Evolutionary conservation across 352 stramenopile species (phyloP), one percentile per base, ranked within the genome.

Genomic region (Chrysophaeum taylorii): DNA sequence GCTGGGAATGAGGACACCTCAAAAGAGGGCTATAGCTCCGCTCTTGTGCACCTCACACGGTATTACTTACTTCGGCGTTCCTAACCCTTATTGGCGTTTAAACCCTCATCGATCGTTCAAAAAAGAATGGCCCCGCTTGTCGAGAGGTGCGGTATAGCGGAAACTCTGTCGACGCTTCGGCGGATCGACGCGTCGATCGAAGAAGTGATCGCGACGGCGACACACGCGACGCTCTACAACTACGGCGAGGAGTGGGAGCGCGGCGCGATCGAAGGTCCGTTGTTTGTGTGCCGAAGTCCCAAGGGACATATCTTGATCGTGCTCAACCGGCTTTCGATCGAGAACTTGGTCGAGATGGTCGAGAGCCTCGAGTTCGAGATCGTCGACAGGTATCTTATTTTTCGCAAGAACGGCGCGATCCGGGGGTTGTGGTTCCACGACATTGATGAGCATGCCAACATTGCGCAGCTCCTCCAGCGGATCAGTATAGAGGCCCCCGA

Each of bases 151-250:
- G n/a, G n/a, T n/a, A n/a, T n/a, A n/a, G n/a, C n/a, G 52, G 36
- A 62, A 29, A 33, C 68, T 33, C 66, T 43, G 25, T 31, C 2
- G 2, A 15, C 52, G 29, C 33, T 63, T 2, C 36, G 25, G 33
- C 25, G 52, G 7, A 31, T 63, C 15, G 52, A 63, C 33, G 27
- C 52, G 25, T 2, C 2, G 12, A 38, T 63, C 52, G 25, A 15
- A 9, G 52, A 63, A 31, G 27, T 63, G 7, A 2, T 63, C 25
- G 52, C 52, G 25, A 36, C 27, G 25, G 52, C 52, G 27, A 63
- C 52, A 23, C 52, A 63, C 33, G 29, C 52, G 52, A 63, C 52
- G 25, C 33, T 63, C 5, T 63, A 63, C 52, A 63, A 63, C 52
- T 63, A 41, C 29, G 50, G 12, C 52, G 27, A 63, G 52, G 48